Evolutionary conservation across 805 yeast genomes (phyloP).

Genomic region (Hanseniaspora singularis): DNA sequence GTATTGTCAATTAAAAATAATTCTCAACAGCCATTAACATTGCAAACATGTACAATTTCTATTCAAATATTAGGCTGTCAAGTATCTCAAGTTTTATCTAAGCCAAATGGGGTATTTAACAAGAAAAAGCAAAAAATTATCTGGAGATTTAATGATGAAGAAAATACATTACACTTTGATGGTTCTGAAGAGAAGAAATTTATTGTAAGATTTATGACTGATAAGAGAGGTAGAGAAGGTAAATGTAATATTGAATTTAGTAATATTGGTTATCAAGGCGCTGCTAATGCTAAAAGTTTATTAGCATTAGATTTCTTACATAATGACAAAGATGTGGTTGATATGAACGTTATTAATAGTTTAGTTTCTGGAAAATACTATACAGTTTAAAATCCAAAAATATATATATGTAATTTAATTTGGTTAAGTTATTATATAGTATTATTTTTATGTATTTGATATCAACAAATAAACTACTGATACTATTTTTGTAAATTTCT

Average conservation of each 20-base stretch:
- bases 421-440: too few species aligned
- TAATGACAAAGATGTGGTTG: neutral
- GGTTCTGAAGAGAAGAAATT: conserved; percentile 46
- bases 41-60: conserved; percentile 32
- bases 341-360: conserved; percentile 4
- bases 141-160: conserved; percentile 51
- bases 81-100: conserved; percentile 65
- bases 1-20: conserved; percentile 55
- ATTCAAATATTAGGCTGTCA: conserved; percentile 55
- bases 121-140: conserved; percentile 75
- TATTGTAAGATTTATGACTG: conserved; percentile 77
- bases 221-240: conserved; percentile 57
- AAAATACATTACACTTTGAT: conserved; percentile 30
- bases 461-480: too few species aligned
- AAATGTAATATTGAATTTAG: conserved; percentile 62
- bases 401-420: too few species aligned
- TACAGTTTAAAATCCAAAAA: conserved; percentile 4
- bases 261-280: conserved; percentile 27
- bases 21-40: conserved; percentile 28
- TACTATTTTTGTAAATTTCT: too few species aligned
- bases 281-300: neutral
- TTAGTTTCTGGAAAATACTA: conserved; percentile 12
- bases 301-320: neutral
- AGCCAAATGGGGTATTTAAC: conserved; percentile 85
- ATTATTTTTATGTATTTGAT: too few species aligned